phyloP scores from a whole-genome alignment of 2,329 filamentous ascomycete genomes.

The Stagonosporopsis cucurbitacearum region DNA sequence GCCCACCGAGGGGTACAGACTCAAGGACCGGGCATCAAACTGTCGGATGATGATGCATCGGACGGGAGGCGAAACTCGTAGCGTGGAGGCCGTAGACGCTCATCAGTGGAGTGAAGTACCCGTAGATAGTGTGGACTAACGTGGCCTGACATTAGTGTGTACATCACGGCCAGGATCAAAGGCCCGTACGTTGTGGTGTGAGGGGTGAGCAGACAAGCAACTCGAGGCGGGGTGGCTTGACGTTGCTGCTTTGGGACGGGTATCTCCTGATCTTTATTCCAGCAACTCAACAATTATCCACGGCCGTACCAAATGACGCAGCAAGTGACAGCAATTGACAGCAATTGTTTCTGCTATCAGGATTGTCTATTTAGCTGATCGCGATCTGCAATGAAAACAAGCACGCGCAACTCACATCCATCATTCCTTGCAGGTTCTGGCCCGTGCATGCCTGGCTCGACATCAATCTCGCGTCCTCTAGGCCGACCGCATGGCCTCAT shows the following conservation, averaged over 20 bases:
- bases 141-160: conserved; percentile 28
- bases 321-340: neutral
- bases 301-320: conserved; percentile 3
- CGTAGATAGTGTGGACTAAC: conserved; percentile 13
- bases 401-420: conserved; percentile 6
- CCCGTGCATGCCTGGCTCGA: conserved; percentile 4
- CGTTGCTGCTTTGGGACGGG: conserved; percentile 22
- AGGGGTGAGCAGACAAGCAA: conserved; percentile 25
- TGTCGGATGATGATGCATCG: conserved; percentile 45
- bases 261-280: conserved; percentile 33
- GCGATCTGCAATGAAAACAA: conserved; percentile 6
- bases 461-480: conserved; percentile 3
- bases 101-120: conserved; percentile 16
- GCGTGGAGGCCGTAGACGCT: conserved; percentile 23
- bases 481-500: conserved; percentile 6
- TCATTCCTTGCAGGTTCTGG: neutral
- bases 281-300: conserved; percentile 7
- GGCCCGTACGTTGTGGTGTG: conserved; percentile 30
- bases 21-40: conserved; percentile 21
- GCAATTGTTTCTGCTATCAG: neutral
- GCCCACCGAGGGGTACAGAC: conserved; percentile 31
- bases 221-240: conserved; percentile 28
- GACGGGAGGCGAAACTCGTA: conserved; percentile 32
- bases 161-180: conserved; percentile 22
- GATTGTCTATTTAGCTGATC: conserved; percentile 4